Evolutionary conservation across 78 protist species (phyloP).

Genomic region (Dictyostelium discoideum): DNA sequence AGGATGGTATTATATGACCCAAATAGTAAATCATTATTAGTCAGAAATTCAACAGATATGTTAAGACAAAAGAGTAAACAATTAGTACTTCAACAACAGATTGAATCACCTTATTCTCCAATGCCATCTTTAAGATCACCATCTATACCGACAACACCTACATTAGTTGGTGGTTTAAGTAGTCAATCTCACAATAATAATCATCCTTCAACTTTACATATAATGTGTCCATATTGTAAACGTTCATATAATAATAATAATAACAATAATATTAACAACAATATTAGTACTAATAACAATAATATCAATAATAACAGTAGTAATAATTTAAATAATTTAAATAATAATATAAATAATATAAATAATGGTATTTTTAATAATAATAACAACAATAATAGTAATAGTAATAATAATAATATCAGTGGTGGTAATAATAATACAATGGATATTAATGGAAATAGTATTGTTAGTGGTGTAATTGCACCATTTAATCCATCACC

Average conservation of each 20-base stretch:
- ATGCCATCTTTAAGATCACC: not conserved
- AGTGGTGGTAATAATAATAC: not conserved
- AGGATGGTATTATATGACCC: slow-evolving; percentile 63
- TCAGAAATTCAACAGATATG: not conserved
- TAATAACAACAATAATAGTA: not conserved
- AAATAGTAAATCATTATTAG: not conserved
- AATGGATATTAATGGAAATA: not conserved
- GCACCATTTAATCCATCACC: slow-evolving; percentile 1
- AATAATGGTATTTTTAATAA: not conserved
- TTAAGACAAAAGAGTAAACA: not conserved
- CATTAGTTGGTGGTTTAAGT: not conserved
- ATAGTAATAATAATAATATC: not conserved
- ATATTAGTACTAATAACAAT: not conserved
- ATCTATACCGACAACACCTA: not conserved
- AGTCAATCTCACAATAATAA: not conserved
- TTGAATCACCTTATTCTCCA: not conserved
- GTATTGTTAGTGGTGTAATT: not conserved
- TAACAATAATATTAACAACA: not conserved
- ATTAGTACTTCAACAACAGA: not conserved
- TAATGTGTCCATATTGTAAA: not conserved
- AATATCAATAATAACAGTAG: not conserved
- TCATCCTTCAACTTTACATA: not conserved
- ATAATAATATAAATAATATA: not conserved
- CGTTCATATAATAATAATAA: not conserved
- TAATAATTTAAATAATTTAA: not conserved